phyloP scores from a whole-genome alignment of 2,329 filamentous ascomycete species.

The Colletotrichum ledebouriae region DNA sequence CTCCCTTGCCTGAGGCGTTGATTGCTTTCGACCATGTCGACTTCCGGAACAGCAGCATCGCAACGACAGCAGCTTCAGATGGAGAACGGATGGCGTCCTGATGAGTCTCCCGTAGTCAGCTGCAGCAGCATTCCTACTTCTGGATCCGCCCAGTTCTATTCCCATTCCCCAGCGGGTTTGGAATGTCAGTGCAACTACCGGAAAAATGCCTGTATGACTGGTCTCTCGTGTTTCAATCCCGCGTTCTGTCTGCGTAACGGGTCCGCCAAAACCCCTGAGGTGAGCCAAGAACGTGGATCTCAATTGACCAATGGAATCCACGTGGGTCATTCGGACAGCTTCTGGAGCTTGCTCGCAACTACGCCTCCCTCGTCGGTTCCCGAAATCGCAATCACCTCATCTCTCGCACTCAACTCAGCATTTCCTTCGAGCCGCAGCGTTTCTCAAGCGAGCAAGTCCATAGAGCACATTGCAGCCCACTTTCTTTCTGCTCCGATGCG shows the following conservation, averaged over 20 bases:
- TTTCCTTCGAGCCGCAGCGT: background rate
- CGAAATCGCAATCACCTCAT: constrained; percentile 27
- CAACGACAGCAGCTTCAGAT: background rate
- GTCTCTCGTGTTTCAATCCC: constrained; percentile 25
- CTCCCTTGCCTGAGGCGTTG: constrained; percentile 18
- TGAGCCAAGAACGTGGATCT: constrained; percentile 10
- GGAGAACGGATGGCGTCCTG: background rate
- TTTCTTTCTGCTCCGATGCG: constrained; percentile 15
- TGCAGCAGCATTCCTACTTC: constrained; percentile 17
- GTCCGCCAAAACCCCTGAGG: constrained; percentile 31
- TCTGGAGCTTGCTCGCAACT: constrained; percentile 38
- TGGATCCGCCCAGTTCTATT: constrained; percentile 19
- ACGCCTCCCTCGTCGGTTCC: constrained; percentile 9
- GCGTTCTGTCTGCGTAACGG: constrained; percentile 8
- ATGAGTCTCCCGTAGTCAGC: constrained; percentile 27
- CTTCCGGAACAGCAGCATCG: background rate
- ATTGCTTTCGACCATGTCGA: background rate
- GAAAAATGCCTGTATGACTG: constrained; percentile 29
- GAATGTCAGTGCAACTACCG: constrained; percentile 20
- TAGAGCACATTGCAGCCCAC: background rate
- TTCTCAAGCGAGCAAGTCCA: background rate
- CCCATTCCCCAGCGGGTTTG: constrained; percentile 24
- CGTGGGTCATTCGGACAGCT: constrained; percentile 24
- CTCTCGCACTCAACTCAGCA: background rate
- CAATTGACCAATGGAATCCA: constrained; percentile 39